These are phyloP conservation scores for Blepharisma undulans DNA, from an alignment of 169 alveolate genomes.

Conservation along the genomic window DNA sequence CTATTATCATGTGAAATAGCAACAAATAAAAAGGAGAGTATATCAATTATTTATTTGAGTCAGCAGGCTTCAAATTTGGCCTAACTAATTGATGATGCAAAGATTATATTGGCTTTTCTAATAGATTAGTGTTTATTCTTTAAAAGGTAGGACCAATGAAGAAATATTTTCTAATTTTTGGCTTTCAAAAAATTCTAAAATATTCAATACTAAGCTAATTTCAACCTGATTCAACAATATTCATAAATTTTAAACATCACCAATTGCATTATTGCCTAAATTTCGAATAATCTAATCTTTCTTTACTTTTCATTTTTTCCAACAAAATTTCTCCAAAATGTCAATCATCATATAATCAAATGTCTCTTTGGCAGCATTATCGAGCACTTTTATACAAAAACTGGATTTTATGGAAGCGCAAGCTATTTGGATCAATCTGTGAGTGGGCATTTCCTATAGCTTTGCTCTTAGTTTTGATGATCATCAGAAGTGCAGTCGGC, in stretches of 20 bases:
- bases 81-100: too few relatives aligned
- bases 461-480: constrained; percentile 24
- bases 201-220: background rate
- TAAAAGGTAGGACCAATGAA: too few relatives aligned
- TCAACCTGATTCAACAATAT: background rate
- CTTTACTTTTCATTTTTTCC: background rate
- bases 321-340: background rate
- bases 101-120: too few relatives aligned
- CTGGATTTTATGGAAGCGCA: constrained; percentile 59
- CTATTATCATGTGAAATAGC: too few relatives aligned
- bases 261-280: background rate
- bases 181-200: background rate
- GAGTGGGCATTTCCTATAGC: constrained; percentile 54
- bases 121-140: too few relatives aligned
- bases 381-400: constrained; percentile 57
- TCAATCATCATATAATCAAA: background rate
- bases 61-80: too few relatives aligned
- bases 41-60: too few relatives aligned
- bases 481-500: background rate
- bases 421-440: constrained; percentile 51
- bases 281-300: too few relatives aligned
- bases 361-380: constrained; percentile 45
- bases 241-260: too few relatives aligned
- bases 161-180: too few relatives aligned
- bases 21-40: too few relatives aligned